Base-by-base conservation (phyloP, 2,329 filamentous ascomycete genomes). In the Apiospora hydei region DNA sequence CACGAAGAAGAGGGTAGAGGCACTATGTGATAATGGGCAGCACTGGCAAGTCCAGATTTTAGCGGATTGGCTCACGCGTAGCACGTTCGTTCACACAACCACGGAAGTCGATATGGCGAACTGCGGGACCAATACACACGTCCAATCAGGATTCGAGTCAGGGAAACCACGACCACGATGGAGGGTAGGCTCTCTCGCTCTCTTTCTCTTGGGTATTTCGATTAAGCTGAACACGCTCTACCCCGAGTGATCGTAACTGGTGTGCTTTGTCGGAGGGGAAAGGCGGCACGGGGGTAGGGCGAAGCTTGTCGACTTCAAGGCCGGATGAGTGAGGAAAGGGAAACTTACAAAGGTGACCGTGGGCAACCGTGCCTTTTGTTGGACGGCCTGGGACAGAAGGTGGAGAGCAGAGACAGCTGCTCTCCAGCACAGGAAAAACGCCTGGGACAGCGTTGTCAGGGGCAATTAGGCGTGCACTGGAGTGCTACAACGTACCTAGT, bases 291-390 rank as follows among this genome's bases (percentile, higher is more conserved):
- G 70, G 70, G 44, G 30, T 71, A 57, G 70, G 70, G 21, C 64
- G 67, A 70, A 69, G 70, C 61, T 71, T 57, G 71, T 69, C 72
- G 72, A 70, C 72, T 73, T 71, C 72, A 70, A 70, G 70, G 72
- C 72, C 72, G 72, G 70, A 71, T 73, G 64, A 67, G 51, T 38
- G 49, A 69, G 64, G 69, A 61, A 46, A 67, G 67, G 64, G 68
- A 68, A 71, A 70, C 69, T 69, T 41, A 47, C 44, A 41, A 30
- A 38, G 26, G 43, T n/a, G 49, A 57, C 46, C 41, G 72, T 64
- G 72, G 72, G 72, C 68, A 64, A 53, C 47, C 46, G 70, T 73
- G 72, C 72, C 72, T 73, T 73, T 73, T 73, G 72, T 73, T 73
- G 26, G 71, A 70, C 69, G 69, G 61, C 57, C 43, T 64, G 69